These are phyloP conservation scores for Bidens hawaiensis DNA, from an alignment of 140 eudicot genomes.

Conservation along the genomic window DNA sequence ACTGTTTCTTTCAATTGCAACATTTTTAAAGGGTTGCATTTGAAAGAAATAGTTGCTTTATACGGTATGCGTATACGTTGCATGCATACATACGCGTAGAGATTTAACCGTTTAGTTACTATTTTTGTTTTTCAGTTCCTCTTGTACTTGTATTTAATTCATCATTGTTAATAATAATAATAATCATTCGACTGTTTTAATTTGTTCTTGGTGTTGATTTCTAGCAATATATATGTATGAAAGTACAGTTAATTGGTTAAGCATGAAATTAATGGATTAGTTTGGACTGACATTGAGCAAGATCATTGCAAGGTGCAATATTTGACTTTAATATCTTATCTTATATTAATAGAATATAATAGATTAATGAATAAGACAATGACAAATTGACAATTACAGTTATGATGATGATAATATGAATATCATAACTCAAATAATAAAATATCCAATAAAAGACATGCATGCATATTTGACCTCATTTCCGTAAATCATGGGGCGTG, in stretches of 20 bases:
- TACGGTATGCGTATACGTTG: too few relatives aligned
- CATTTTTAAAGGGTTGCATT: too few relatives aligned
- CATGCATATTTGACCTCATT: background rate
- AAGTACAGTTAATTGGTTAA: background rate
- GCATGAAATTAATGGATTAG: background rate
- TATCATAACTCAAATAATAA: background rate
- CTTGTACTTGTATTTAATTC: too few relatives aligned
- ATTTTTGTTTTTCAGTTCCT: too few relatives aligned
- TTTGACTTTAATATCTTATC: slow-evolving; percentile 1
- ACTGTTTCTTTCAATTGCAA: too few relatives aligned
- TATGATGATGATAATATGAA: background rate
- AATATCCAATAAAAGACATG: slow-evolving; percentile 2
- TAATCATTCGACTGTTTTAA: too few relatives aligned
- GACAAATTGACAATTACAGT: too few relatives aligned
- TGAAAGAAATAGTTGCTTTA: too few relatives aligned
- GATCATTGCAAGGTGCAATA: background rate
- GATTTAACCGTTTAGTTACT: too few relatives aligned
- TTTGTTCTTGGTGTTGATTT: background rate
- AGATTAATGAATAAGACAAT: background rate
- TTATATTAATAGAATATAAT: too few relatives aligned
- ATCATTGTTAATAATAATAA: too few relatives aligned
- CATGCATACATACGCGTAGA: too few relatives aligned
- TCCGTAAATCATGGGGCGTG: background rate
- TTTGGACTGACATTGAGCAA: background rate
- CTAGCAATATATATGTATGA: background rate